Percentiles rank a stretch among this genome's conserved stretches.
Evolutionary conservation across 2,329 filamentous ascomycete genomes (phyloP).

Genomic region (Amesomyces nigricolor): DNA sequence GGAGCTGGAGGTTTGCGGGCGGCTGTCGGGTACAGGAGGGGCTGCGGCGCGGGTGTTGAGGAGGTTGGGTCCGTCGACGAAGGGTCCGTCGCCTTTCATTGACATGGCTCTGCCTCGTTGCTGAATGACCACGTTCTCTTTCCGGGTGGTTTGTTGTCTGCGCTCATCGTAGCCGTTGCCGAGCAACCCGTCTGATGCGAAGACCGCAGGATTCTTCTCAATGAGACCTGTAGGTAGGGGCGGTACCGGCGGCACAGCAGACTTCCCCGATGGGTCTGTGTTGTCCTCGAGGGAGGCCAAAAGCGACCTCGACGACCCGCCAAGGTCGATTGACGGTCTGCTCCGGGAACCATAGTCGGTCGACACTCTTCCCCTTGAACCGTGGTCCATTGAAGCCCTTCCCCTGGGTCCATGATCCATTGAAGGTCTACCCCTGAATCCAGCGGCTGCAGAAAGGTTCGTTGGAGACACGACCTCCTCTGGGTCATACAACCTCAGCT

Average conservation of each 20-base stretch:
- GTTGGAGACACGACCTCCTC: conserved; percentile 30
- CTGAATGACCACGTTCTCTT: conserved; percentile 15
- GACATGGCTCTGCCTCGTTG: conserved; percentile 9
- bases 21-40: not conserved
- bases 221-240: conserved; percentile 25
- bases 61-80: conserved; percentile 53
- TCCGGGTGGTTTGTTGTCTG: conserved; percentile 32
- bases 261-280: not conserved
- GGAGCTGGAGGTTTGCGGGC: conserved; percentile 10
- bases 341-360: conserved; percentile 41
- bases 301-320: conserved; percentile 16
- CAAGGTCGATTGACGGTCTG: conserved; percentile 27
- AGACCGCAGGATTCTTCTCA: conserved; percentile 39
- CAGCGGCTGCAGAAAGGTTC: conserved; percentile 1
- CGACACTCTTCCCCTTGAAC: not conserved
- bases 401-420: conserved; percentile 22
- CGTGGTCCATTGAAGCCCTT: conserved; percentile 41
- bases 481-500: conserved; percentile 38
- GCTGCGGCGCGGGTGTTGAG: conserved; percentile 39
- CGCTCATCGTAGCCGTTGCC: conserved; percentile 45
- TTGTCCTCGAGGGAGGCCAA: conserved; percentile 8
- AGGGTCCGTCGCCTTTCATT: conserved; percentile 36
- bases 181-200: conserved; percentile 48
- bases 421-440: conserved; percentile 11
- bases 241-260: conserved; percentile 5